phyloP scores from a whole-genome alignment of 306 rosid genomes.

The Canavalia ensiformis region DNA sequence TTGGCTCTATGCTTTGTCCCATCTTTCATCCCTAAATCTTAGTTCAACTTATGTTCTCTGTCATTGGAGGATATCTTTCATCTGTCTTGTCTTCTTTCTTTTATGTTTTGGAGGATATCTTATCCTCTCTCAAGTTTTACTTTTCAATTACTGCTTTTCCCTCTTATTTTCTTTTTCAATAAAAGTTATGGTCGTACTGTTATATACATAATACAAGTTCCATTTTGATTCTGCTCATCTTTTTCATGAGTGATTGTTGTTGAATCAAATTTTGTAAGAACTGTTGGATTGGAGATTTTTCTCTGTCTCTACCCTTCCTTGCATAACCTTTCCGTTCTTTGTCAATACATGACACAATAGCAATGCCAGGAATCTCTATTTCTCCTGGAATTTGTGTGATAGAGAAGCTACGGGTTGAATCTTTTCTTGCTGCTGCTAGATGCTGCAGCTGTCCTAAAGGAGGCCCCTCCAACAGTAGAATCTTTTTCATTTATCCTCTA shows the following conservation, averaged over 20 bases:
- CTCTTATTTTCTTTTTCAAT: background rate
- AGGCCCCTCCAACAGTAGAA: background rate
- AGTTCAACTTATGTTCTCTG: background rate
- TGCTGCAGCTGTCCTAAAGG: background rate
- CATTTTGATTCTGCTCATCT: background rate
- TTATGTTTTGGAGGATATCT: background rate
- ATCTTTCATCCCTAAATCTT: background rate
- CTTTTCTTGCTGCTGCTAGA: background rate
- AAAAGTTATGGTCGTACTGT: background rate
- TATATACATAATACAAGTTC: background rate
- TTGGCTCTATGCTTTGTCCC: background rate
- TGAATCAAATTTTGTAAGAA: background rate
- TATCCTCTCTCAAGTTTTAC: background rate
- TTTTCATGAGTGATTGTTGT: conserved; percentile 1
- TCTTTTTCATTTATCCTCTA: background rate
- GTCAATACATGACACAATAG: background rate
- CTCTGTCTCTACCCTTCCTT: background rate
- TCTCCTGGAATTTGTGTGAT: background rate
- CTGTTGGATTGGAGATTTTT: conserved; percentile 15
- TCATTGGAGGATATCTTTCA: background rate
- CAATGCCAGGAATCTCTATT: background rate
- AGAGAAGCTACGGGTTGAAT: background rate
- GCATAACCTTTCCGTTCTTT: background rate
- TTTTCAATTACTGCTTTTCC: background rate
- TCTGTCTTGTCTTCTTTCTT: background rate